Percentiles rank a stretch among this genome's conserved stretches.
Evolutionary conservation across 75 land plant species (phyloP).

Genomic region (Selaginella moellendorffii): DNA sequence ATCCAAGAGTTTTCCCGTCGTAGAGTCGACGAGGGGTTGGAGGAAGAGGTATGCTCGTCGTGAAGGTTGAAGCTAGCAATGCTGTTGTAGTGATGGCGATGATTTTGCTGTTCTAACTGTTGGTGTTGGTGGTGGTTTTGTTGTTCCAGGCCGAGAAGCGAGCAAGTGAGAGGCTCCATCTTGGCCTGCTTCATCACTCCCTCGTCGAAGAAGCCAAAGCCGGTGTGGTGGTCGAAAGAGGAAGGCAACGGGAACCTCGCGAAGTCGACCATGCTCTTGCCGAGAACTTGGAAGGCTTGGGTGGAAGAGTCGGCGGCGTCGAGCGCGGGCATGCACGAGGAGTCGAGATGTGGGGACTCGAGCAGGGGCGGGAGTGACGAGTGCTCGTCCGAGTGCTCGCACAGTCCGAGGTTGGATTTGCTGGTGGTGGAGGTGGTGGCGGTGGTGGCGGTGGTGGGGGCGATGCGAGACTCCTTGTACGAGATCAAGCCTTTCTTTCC

Average conservation of each 20-base stretch:
- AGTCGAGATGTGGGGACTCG: constrained; percentile 13
- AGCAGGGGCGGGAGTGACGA: constrained; percentile 3
- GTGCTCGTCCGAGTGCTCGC: constrained; percentile 1
- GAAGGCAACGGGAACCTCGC: background rate
- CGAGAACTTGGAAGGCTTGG: background rate
- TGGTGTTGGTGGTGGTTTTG: too few relatives aligned
- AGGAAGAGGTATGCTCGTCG: background rate
- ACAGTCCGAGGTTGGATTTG: background rate
- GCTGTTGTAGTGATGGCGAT: background rate
- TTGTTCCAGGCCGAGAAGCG: background rate
- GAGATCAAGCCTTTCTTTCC: constrained; percentile 23
- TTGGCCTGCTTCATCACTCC: constrained; percentile 23
- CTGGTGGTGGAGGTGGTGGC: constrained; percentile 3
- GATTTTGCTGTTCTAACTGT: too few relatives aligned
- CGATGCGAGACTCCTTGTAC: constrained; percentile 10
- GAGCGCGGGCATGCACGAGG: constrained; percentile 5
- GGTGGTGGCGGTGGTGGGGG: constrained; percentile 10
- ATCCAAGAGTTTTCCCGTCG: background rate
- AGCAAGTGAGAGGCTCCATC: constrained; percentile 15
- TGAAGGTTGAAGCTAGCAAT: too few relatives aligned
- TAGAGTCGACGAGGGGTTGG: background rate
- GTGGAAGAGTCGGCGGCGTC: background rate
- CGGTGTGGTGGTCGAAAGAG: constrained; percentile 14
- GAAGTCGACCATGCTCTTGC: background rate
- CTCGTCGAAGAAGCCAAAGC: constrained; percentile 9